Base-by-base conservation (phyloP, 2,329 filamentous ascomycete species). In the Botryosphaeria dothidea region DNA sequence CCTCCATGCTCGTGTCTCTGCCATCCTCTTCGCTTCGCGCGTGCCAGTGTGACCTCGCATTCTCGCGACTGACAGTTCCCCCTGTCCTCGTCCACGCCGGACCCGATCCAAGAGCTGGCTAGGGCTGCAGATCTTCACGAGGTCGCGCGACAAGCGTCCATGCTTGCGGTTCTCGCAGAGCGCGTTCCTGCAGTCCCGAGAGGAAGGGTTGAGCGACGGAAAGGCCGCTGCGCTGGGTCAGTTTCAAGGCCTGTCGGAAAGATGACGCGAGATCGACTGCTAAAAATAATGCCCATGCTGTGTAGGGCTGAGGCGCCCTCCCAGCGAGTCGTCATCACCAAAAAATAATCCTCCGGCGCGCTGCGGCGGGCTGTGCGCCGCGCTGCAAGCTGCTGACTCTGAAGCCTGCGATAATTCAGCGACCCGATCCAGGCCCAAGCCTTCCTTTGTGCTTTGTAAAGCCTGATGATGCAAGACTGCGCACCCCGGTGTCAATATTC, bases 81-180 rank as follows among this genome's bases (percentile, higher is more conserved):
- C 36, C 54, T 58, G 43, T 21, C 21, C 54, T 29, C 57, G 56
- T 36, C 5, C 54, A 43, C 36, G 23, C 46, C 49, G n/a, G 21
- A 36, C 31, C 29, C 51, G 38, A 49, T 15, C 27, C 27, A 23
- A 19, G 41, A n/a, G 58, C 58, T 13, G 43, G 19, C 46, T 49
- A 64, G 52, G 62, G 51, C 62, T 64, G 62, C 62, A 64, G 51
- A 56, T 64, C 62, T 64, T 64, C 61, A 64, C 61, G 52, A 64
- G 38, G 51, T 34, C 11, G 23, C 48, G 41, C 25, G 62, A 46
- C n/a, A 3, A 19, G 8, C 41, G 46, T 38, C 25, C 61, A 13
- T 25, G 25, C 17, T 36, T 46, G 62, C 49, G 45, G 41, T 52
- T 13, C 49, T 51, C 45, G 29, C 23, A 19, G 41, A 5, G 19